Base-by-base conservation (phyloP, 371 early-diverging fungal genomes). In the Capillidium rhysosporum region DNA sequence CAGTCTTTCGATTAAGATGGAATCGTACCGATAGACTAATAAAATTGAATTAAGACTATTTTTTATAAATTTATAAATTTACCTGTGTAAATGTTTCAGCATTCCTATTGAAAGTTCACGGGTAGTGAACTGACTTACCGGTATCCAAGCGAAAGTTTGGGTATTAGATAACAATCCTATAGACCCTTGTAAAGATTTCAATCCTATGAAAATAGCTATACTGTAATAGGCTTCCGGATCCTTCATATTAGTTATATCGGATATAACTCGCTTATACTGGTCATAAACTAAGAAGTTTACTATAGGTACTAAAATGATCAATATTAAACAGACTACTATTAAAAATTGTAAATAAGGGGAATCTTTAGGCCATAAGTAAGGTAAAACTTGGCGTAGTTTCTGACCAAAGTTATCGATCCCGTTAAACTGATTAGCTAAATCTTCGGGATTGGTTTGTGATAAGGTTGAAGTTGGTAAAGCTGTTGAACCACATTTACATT, bases 1-100 rank as follows among this genome's bases (percentile, higher is more conserved):
- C 92, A 0, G 96, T 95, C 62, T 93, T 92, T 51, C 92, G 79
- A 52, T 81, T 85, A 53, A 92, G 74, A 59, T 94, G 93, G 60
- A 81, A 94, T 18, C 82, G 69, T 23, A 92, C 62, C 0, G 87
- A 85, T 24, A 92, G 74, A 21, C 68, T 69, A 58, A n/a, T n/a
- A n/a, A n/a, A n/a, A 55, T 39, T 12, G 5, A 41, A 46, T 4
- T n/a, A 21, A 55, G 18, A 9, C 16, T 10, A 9, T 21, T 30
- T 18, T 34, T 21, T n/a, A n/a, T n/a, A 40, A 34, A 21, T 7
- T 7, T 34, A 7, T 7, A 34, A 34, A 34, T 1, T 52, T 56
- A 55, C 55, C 49, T 49, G 64, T 89, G 88, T 45, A 95, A 63
- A 64, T 94, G 96, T 51, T 72, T 67, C 56, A 94, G 85, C 80